Base-by-base conservation (phyloP, 2,329 filamentous ascomycete genomes). In the Arthrinium puccinioides region DNA sequence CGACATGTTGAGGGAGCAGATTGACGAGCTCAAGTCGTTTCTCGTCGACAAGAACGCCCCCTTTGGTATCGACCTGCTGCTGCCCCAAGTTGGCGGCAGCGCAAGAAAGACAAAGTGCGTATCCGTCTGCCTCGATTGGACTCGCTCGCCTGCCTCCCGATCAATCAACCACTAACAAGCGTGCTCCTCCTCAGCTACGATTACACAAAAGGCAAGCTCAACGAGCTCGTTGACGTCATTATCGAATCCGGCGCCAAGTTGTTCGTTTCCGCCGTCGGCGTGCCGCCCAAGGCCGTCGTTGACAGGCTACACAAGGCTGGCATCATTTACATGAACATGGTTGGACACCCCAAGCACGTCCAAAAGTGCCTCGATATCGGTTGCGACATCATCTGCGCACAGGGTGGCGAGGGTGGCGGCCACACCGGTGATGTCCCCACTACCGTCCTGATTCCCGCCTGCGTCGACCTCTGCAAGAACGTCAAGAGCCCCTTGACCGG, bases 241-340 rank as follows among this genome's bases (percentile, higher is more conserved):
- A 95, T 98, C 68, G 83, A 94, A 56, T 87, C 82, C 38, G 87
- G 87, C 48, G 85, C 88, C 44, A 89, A 81, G 64, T 79, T 98
- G 42, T 98, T 98, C 69, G 92, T 98, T 53, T 96, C 87, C 36
- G 92, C 92, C 54, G 88, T 98, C 60, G 92, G 92, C 55, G 84
- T 97, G 19, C 89, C 92, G 29, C 87, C 92, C 49, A 87, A 86
- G 66, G 70, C 76, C 51, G 82, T 96, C 41, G 88, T 98, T 55
- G 88, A 97, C 49, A 84, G 78, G 59, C 80, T 98, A 32, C 92
- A 98, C 76, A 76, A 79, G 57, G 70, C 79, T 55, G 89, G 89
- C 50, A 77, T 98, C 51, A 75, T 94, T 50, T 95, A 94, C 76
- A 97, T 97, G 92, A 98, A 98, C 82, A 98, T 98, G 92, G 89